Conservation (phyloP, 768 basidiomycete species). For the Cystoderma amianthinum region DNA sequence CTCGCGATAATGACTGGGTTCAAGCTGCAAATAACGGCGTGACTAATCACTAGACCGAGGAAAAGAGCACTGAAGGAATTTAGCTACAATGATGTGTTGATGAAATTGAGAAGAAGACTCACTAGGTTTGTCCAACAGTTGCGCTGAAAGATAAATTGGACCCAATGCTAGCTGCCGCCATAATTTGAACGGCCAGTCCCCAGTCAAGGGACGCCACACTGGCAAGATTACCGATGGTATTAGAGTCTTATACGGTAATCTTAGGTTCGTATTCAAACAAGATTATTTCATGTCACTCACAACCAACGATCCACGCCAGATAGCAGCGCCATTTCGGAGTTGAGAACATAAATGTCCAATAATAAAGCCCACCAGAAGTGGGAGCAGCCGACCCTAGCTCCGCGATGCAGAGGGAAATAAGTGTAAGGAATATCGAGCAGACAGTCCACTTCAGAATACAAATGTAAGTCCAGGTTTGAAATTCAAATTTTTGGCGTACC, state of each 20-base stretch:
- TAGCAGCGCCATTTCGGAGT: constrained; percentile 35
- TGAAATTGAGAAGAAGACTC: constrained; percentile 14
- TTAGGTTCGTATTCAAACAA: too few relatives aligned
- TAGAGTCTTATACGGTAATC: constrained; percentile 36
- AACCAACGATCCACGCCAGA: constrained; percentile 28
- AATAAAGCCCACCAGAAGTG: constrained; percentile 63
- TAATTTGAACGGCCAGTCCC: constrained; percentile 58
- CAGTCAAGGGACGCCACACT: constrained; percentile 55
- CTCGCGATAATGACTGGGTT: constrained; percentile 61
- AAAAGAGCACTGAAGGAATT: constrained; percentile 51
- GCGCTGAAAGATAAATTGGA: constrained; percentile 31
- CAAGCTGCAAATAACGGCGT: constrained; percentile 61
- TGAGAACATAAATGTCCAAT: constrained; percentile 42
- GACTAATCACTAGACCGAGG: constrained; percentile 49
- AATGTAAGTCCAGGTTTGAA: neutral
- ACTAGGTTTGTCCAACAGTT: constrained; percentile 40
- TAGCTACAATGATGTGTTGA: neutral
- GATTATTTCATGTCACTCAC: too few relatives aligned
- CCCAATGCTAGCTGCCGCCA: constrained; percentile 58
- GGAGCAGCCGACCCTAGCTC: constrained; percentile 67
- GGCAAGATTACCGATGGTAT: constrained; percentile 45
- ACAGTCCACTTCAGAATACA: constrained; percentile 48
- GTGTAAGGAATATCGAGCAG: constrained; percentile 53
- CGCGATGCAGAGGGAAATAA: constrained; percentile 61
- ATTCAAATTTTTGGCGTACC: constrained; percentile 23